These are phyloP conservation scores for Cercospora citrullina DNA, from an alignment of 2,329 filamentous ascomycete genomes.

Conservation along the genomic window DNA sequence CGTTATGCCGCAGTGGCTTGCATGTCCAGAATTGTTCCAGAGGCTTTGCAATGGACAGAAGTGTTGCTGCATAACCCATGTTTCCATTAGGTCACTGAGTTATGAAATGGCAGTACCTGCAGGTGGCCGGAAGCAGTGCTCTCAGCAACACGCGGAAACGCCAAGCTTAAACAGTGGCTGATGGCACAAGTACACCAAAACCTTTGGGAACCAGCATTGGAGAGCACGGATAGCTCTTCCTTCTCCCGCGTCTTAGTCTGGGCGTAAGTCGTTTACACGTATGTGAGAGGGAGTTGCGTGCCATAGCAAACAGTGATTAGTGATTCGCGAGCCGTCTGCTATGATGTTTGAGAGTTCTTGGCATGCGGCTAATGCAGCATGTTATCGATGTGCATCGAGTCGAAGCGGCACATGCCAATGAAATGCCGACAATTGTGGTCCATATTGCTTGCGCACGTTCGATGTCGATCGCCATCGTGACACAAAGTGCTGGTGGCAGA, in stretches of 20 bases:
- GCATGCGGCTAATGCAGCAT: slow-evolving; percentile 7
- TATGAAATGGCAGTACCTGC: not conserved
- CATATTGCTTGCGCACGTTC: not conserved
- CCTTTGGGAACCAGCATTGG: not conserved
- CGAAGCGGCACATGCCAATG: slow-evolving; percentile 5
- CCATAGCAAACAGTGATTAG: not conserved
- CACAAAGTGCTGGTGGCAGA: not conserved
- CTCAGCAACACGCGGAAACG: not conserved
- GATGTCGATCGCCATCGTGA: not conserved
- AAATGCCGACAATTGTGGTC: not conserved
- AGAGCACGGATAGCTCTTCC: not conserved
- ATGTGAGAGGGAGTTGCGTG: not conserved
- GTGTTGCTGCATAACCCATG: not conserved
- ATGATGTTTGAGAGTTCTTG: not conserved
- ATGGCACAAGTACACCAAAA: not conserved
- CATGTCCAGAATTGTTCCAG: not conserved
- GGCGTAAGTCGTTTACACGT: not conserved
- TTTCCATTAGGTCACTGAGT: not conserved
- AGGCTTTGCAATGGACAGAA: not conserved
- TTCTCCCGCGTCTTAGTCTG: not conserved
- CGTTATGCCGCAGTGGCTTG: not conserved
- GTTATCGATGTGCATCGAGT: slow-evolving; percentile 18
- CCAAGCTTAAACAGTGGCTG: not conserved
- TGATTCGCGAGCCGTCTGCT: not conserved
- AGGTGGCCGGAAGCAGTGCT: not conserved